Percentiles rank a stretch among this genome's conserved stretches.
Conservation (phyloP, 1,284 basidiomycete genomes). For the Ceratobasidium sp. region DNA sequence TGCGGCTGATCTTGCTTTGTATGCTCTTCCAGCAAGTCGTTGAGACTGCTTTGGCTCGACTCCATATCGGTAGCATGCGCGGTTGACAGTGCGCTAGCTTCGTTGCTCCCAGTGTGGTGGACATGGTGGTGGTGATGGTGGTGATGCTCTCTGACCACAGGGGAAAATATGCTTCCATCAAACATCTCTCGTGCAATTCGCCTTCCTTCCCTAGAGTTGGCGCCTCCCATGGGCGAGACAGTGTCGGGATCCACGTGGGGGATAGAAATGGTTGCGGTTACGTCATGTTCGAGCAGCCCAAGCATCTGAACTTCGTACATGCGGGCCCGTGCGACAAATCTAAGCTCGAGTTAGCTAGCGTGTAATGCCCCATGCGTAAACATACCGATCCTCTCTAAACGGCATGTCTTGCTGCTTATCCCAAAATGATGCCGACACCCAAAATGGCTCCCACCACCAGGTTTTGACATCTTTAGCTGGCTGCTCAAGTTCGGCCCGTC, state of each 20-base stretch:
- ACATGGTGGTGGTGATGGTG: slow-evolving; percentile 12
- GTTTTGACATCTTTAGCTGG: slow-evolving; percentile 56
- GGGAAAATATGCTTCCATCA: slow-evolving; percentile 69
- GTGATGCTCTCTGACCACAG: slow-evolving; percentile 47
- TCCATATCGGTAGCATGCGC: slow-evolving; percentile 43
- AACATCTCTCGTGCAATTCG: slow-evolving; percentile 60
- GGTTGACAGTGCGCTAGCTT: slow-evolving; percentile 34
- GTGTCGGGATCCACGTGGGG: slow-evolving; percentile 56
- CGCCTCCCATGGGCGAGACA: neutral
- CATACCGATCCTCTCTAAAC: slow-evolving; percentile 80
- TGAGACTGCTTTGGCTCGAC: slow-evolving; percentile 35
- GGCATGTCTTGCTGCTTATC: slow-evolving; percentile 85
- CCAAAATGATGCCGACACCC: slow-evolving; percentile 82
- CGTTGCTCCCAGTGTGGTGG: slow-evolving; percentile 15
- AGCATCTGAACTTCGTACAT: slow-evolving; percentile 97
- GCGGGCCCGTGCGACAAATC: slow-evolving; percentile 87
- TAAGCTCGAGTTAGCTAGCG: slow-evolving; percentile 45
- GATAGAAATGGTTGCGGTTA: slow-evolving; percentile 83
- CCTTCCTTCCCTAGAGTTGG: slow-evolving; percentile 33
- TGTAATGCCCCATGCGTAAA: slow-evolving; percentile 14
- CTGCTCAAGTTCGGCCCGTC: slow-evolving; percentile 52
- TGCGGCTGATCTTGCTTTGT: slow-evolving; percentile 8
- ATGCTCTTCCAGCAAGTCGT: slow-evolving; percentile 29
- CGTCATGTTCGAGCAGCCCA: slow-evolving; percentile 87
- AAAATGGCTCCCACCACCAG: slow-evolving; percentile 88